These are phyloP conservation scores for Agrocybe pediades DNA, from an alignment of 768 basidiomycete genomes.

Conservation along the genomic window DNA sequence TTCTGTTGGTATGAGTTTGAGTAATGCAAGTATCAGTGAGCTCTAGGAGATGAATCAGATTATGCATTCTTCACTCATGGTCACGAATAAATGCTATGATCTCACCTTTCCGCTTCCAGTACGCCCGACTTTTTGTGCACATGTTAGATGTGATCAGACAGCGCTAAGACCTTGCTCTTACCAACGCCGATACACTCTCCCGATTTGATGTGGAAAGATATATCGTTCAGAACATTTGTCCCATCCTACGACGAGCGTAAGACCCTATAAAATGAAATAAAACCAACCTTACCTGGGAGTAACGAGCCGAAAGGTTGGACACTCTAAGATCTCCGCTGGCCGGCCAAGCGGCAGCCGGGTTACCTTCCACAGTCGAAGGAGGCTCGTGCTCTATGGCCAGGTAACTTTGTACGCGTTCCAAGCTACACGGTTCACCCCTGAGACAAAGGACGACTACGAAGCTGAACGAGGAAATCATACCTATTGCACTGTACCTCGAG, in stretches of 20 bases:
- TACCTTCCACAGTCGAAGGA: conserved; percentile 35
- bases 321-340: conserved; percentile 55
- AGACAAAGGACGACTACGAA: not conserved
- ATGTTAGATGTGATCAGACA: not conserved
- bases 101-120: conserved; percentile 32
- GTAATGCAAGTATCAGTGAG: conserved; percentile 47
- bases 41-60: conserved; percentile 17
- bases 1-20: conserved; percentile 55
- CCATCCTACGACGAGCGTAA: conserved; percentile 26
- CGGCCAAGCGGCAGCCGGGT: conserved; percentile 72
- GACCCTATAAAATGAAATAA: not conserved
- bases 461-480: conserved; percentile 20
- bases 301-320: conserved; percentile 56
- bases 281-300: conserved; percentile 38
- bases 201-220: conserved; percentile 53
- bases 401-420: conserved; percentile 74
- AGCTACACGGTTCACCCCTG: conserved; percentile 6
- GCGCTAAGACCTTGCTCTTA: conserved; percentile 16
- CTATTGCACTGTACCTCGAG: conserved; percentile 50
- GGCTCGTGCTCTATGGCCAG: conserved; percentile 62
- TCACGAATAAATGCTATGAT: not conserved
- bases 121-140: conserved; percentile 24
- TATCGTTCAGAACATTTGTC: conserved; percentile 56
- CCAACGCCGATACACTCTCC: conserved; percentile 60
- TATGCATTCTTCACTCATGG: not conserved